A percentile compares a stretch with the other conserved stretches of the same genome.
Evolutionary conservation across 1,139 yeast species (phyloP).

Genomic region (Saccharomyces hybrid): DNA sequence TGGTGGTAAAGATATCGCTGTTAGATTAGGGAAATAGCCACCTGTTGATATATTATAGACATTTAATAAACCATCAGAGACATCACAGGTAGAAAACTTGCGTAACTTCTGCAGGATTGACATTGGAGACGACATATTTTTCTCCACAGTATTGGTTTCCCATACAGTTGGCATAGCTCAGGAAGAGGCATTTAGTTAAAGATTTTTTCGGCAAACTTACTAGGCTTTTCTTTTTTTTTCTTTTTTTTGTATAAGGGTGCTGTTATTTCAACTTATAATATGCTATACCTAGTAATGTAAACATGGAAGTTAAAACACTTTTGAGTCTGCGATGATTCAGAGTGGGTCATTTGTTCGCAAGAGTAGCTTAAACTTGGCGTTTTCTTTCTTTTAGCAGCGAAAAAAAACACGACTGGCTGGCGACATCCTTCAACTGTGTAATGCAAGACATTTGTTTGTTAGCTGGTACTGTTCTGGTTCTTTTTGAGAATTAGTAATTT

Average conservation of each 20-base stretch:
- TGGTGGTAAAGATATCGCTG: conserved; percentile 17
- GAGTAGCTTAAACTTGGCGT: not conserved
- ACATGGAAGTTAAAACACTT: not conserved
- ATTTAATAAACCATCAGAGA: conserved; percentile 60
- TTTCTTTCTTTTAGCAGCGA: not conserved
- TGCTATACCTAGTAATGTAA: not conserved
- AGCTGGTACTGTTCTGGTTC: too few species aligned
- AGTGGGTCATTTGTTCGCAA: not conserved
- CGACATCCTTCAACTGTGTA: too few species aligned
- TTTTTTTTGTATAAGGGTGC: too few species aligned
- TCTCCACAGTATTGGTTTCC: not conserved
- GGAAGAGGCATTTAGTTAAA: not conserved
- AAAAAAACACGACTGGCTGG: too few species aligned
- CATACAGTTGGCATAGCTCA: not conserved
- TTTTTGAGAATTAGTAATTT: too few species aligned
- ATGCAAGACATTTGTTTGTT: too few species aligned
- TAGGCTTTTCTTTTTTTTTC: not conserved
- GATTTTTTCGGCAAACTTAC: not conserved
- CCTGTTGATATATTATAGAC: conserved; percentile 36
- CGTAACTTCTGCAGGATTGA: not conserved
- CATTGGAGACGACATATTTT: not conserved
- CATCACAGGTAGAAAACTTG: conserved; percentile 61
- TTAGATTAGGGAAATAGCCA: conserved; percentile 63
- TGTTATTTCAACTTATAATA: too few species aligned
- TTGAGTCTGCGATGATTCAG: too few species aligned